These are phyloP conservation scores for Amphicarpaea edgeworthii DNA, from an alignment of 306 rosid species.

Conservation along the genomic window DNA sequence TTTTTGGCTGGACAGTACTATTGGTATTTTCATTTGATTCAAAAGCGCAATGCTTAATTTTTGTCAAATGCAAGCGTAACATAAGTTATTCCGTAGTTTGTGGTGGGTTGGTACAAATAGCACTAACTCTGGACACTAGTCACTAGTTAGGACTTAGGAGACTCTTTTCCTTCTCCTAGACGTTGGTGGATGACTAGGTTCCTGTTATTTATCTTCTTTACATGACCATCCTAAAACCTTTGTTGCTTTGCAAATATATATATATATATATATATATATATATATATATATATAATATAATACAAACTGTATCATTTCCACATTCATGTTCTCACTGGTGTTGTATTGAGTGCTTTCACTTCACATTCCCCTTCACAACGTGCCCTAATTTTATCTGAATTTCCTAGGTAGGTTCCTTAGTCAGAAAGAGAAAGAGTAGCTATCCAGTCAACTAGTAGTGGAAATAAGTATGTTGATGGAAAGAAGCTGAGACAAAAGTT, in stretches of 20 bases:
- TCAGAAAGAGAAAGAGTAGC: constrained; percentile 30
- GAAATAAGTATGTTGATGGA: not conserved
- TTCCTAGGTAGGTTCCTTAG: not conserved
- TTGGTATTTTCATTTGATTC: not conserved
- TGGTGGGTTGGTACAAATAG: not conserved
- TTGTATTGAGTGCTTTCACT: not conserved
- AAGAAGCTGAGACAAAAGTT: too few relatives aligned
- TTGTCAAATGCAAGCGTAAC: not conserved
- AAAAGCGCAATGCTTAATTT: not conserved
- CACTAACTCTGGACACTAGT: not conserved
- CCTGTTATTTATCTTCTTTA: not conserved
- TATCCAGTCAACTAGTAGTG: constrained; percentile 4
- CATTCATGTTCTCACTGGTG: not conserved
- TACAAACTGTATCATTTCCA: not conserved
- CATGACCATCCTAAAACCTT: not conserved
- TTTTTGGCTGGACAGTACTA: not conserved
- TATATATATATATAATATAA: too few relatives aligned
- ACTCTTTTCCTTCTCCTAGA: too few relatives aligned
- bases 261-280: too few relatives aligned
- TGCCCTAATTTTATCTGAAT: not conserved
- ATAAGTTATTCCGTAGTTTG: not conserved
- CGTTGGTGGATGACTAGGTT: constrained; percentile 11
- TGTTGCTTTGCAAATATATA: not conserved
- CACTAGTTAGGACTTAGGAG: not conserved
- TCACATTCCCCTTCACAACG: constrained; percentile 1